Base-by-base conservation (phyloP, 202 grass and related monocot species). In the Digitaria exilis region DNA sequence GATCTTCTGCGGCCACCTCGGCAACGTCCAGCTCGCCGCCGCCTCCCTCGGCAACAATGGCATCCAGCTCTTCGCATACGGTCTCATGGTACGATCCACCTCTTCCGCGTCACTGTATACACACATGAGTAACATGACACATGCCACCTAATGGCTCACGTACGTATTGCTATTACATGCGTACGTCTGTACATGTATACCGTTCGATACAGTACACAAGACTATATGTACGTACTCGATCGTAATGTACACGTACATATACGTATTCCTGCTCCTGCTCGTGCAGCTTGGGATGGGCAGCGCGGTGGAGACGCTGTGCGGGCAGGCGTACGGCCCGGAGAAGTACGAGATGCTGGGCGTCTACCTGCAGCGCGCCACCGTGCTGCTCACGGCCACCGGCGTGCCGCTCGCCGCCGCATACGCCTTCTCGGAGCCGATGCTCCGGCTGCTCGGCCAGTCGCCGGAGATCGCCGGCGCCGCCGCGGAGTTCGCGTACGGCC, bases 61-160 rank as follows among this genome's bases (percentile, higher is more conserved):
- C 88, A 92, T 97, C 85, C 92, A 97, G 88, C 84, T 94, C 65
- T 97, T 97, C 87, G 95, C 95, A 39, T 94, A 94, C 84, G 95
- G 95, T 12, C 90, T 97, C 75, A 89, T 94, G 95, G 90, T 97
- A 61, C 28, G 31, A 6, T 18, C 48, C 0, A 6, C 4, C 48
- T 6, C 12, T 6, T 18, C 48, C 18, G 16, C 15, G 17, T 50
- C 16, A 5, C 4, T 50, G 16, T 6, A 16, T 11, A 2, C 8
- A 30, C 7, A 44, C 3, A 28, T 11, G 17, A n/a, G n/a, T n/a
- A n/a, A n/a, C n/a, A n/a, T n/a, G n/a, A n/a, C n/a, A n/a, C 46
- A 49, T 49, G 46, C 2, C 46, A 5, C 3, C 2, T 16, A 16
- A 13, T 45, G 43, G 44, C 44, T 46, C 44, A 46, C 12, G 44